Conservation (phyloP, 139 green algal species). For the Raphidocelis subcapitata region DNA sequence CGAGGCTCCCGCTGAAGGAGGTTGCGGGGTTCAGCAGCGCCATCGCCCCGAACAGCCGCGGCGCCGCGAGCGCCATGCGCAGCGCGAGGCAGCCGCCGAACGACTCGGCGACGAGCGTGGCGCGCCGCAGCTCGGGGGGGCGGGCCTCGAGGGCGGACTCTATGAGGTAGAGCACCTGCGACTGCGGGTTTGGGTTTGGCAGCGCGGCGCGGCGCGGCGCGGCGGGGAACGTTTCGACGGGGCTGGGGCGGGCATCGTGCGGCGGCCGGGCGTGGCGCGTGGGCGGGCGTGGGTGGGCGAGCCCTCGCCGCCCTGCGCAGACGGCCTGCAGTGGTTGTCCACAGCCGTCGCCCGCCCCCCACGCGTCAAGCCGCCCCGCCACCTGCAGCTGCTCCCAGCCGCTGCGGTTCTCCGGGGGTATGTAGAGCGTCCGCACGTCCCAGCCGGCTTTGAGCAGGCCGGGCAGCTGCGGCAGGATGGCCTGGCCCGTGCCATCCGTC, state of each 20-base stretch:
- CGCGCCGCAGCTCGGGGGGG: background rate
- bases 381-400: constrained; percentile 47
- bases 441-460: constrained; percentile 37
- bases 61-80: constrained; percentile 45
- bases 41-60: constrained; percentile 53
- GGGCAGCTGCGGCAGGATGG: constrained; percentile 55
- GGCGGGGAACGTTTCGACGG: too few relatives aligned
- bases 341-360: too few relatives aligned
- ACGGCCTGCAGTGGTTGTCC: too few relatives aligned
- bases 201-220: too few relatives aligned
- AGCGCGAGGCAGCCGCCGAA: constrained; percentile 73
- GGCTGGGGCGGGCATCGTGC: too few relatives aligned
- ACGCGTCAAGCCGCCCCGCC: too few relatives aligned
- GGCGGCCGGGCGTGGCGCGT: too few relatives aligned
- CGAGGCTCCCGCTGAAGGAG: constrained; percentile 40
- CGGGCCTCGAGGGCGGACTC: background rate
- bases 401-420: constrained; percentile 41
- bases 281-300: too few relatives aligned
- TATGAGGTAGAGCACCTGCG: constrained; percentile 17
- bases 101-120: constrained; percentile 67
- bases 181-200: too few relatives aligned
- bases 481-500: constrained; percentile 68
- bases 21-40: constrained; percentile 77
- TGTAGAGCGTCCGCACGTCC: constrained; percentile 51
- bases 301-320: too few relatives aligned